Percentiles rank a stretch among this genome's conserved stretches.
Conservation (phyloP, 495 filamentous ascomycete species). For the Entonaema liquescens region DNA sequence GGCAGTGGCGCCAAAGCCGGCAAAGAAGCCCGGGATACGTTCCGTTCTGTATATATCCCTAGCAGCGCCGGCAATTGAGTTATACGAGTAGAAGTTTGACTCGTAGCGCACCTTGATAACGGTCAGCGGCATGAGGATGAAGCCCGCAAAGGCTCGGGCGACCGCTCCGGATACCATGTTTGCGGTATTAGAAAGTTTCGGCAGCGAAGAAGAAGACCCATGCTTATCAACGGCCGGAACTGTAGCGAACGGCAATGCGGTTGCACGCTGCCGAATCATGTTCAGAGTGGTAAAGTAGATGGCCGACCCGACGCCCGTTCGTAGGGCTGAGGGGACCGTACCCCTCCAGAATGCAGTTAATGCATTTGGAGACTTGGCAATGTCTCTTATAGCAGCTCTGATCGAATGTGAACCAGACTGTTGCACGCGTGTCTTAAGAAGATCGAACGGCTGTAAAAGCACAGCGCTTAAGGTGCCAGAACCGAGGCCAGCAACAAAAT, state of each 20-base stretch:
- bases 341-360: conserved; percentile 90
- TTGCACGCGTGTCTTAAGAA: conserved; percentile 95
- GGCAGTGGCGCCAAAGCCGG: conserved; percentile 92
- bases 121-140: conserved; percentile 95
- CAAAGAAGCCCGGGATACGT: conserved; percentile 86
- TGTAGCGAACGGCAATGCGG: conserved; percentile 56
- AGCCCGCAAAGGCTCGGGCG: conserved; percentile 83
- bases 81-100: conserved; percentile 82
- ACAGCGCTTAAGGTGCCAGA: conserved; percentile 88
- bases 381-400: conserved; percentile 71
- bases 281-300: conserved; percentile 95
- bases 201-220: conserved; percentile 67
- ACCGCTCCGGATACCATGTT: conserved; percentile 87
- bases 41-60: conserved; percentile 77
- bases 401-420: conserved; percentile 74
- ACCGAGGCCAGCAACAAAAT: conserved; percentile 87
- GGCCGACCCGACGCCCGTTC: conserved; percentile 91
- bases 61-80: conserved; percentile 74
- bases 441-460: conserved; percentile 93
- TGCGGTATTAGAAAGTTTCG: conserved; percentile 81
- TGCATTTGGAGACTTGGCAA: conserved; percentile 63
- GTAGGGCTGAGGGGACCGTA: conserved; percentile 87
- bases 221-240: conserved; percentile 31
- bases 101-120: conserved; percentile 98
- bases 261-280: conserved; percentile 74